Conservation (phyloP, 306 rosid species). For the Trichosanthes truncata region DNA sequence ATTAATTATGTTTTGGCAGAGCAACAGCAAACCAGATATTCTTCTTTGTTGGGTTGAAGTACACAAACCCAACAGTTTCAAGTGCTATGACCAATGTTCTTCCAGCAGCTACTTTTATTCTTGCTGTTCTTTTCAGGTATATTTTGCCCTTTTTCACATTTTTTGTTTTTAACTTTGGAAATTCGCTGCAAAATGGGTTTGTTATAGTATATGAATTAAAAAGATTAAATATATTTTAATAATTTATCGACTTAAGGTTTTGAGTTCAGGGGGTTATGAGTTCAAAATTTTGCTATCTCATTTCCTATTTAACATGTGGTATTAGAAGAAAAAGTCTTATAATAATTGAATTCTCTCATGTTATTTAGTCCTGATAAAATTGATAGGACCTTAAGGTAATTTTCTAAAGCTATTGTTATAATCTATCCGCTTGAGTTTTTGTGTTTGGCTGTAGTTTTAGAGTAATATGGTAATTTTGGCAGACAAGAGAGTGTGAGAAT, state of each 20-base stretch:
- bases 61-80: constrained; percentile 50
- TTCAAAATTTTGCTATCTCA: no score
- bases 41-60: constrained; percentile 53
- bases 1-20: constrained; percentile 23
- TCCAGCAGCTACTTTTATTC: constrained; percentile 81
- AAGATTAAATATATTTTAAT: no score
- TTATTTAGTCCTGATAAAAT: no score
- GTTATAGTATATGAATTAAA: no score
- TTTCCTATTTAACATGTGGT: background rate
- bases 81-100: constrained; percentile 61
- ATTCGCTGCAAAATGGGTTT: background rate
- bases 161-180: background rate
- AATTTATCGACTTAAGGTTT: background rate
- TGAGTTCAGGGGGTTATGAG: no score
- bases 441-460: background rate
- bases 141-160: background rate
- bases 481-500: constrained; percentile 63
- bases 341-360: no score
- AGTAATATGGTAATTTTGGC: background rate
- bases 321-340: no score
- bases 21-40: constrained; percentile 60
- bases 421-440: background rate
- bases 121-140: constrained; percentile 65
- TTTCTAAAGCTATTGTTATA: no score
- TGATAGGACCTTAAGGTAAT: no score